These are phyloP conservation scores for Aspergillus campestris DNA, from an alignment of 495 filamentous ascomycete species.

Conservation along the genomic window DNA sequence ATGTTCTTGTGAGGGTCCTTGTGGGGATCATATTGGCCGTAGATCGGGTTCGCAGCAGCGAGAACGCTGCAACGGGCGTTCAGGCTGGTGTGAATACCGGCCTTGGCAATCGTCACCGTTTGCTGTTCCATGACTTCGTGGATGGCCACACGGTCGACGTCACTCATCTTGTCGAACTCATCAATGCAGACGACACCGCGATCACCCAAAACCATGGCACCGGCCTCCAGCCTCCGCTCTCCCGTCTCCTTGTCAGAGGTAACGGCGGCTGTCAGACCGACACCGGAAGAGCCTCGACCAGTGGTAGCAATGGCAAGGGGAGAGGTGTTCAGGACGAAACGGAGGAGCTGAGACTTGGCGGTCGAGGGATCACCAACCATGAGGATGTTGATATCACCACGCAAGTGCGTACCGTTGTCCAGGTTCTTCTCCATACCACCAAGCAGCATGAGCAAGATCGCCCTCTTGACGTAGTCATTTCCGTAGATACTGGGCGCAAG, in stretches of 20 bases:
- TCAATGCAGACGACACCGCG: constrained; percentile 98
- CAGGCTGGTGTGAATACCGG: constrained; percentile 94
- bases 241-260: constrained; percentile 97
- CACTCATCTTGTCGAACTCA: constrained; percentile 99
- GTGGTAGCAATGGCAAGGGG: constrained; percentile 96
- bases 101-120: constrained; percentile 98
- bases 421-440: constrained; percentile 98
- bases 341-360: constrained; percentile 93
- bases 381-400: constrained; percentile 98
- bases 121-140: constrained; percentile 99
- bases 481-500: constrained; percentile 97
- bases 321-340: constrained; percentile 96
- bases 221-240: constrained; percentile 88
- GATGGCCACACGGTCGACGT: constrained; percentile 95
- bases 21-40: constrained; percentile 95
- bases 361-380: constrained; percentile 99
- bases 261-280: constrained; percentile 95
- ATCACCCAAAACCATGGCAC: constrained; percentile 97
- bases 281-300: constrained; percentile 92
- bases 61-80: constrained; percentile 97
- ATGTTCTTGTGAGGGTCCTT: constrained; percentile 99
- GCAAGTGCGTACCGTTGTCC: constrained; percentile 94
- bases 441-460: constrained; percentile 93
- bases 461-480: constrained; percentile 97
- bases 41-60: constrained; percentile 95